Percentiles rank a stretch among this genome's conserved stretches.
Evolutionary conservation across 108 stramenopile genomes (phyloP).

Genomic region (Nannochloropsis salina): DNA sequence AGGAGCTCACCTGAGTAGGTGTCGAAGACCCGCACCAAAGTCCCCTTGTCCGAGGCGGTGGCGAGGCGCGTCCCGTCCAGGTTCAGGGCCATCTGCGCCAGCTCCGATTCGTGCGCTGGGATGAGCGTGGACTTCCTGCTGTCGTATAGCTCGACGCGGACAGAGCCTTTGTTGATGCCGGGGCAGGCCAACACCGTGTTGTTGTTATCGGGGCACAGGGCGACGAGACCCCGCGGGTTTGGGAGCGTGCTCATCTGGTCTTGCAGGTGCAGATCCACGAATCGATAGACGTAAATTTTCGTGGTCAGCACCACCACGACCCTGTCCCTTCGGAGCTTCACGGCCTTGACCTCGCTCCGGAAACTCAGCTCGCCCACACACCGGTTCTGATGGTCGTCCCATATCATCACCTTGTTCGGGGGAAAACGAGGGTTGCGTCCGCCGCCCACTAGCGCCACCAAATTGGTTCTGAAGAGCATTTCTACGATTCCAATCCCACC

Average conservation of each 20-base stretch:
- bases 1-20: slow-evolving; percentile 59
- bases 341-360: slow-evolving; percentile 76
- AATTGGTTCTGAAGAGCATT: slow-evolving; percentile 97
- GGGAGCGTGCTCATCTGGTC: slow-evolving; percentile 87
- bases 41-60: slow-evolving; percentile 85
- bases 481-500: slow-evolving; percentile 91
- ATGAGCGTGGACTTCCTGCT: slow-evolving; percentile 76
- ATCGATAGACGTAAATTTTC: slow-evolving; percentile 67
- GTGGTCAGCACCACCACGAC: slow-evolving; percentile 88
- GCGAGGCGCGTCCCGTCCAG: slow-evolving; percentile 77
- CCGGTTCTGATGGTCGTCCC: slow-evolving; percentile 90
- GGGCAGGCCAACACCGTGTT: slow-evolving; percentile 94
- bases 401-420: slow-evolving; percentile 71
- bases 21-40: slow-evolving; percentile 75
- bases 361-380: slow-evolving; percentile 84
- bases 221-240: slow-evolving; percentile 78
- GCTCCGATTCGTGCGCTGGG: slow-evolving; percentile 84
- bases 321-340: slow-evolving; percentile 83
- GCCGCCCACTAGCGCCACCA: slow-evolving; percentile 90
- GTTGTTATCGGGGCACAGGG: slow-evolving; percentile 67
- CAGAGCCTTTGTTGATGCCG: slow-evolving; percentile 71
- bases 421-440: slow-evolving; percentile 66
- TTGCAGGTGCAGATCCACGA: slow-evolving; percentile 77
- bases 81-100: slow-evolving; percentile 71
- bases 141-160: slow-evolving; percentile 91